phyloP scores from a whole-genome alignment of 805 yeast genomes.

The Yarrowia porcina region DNA sequence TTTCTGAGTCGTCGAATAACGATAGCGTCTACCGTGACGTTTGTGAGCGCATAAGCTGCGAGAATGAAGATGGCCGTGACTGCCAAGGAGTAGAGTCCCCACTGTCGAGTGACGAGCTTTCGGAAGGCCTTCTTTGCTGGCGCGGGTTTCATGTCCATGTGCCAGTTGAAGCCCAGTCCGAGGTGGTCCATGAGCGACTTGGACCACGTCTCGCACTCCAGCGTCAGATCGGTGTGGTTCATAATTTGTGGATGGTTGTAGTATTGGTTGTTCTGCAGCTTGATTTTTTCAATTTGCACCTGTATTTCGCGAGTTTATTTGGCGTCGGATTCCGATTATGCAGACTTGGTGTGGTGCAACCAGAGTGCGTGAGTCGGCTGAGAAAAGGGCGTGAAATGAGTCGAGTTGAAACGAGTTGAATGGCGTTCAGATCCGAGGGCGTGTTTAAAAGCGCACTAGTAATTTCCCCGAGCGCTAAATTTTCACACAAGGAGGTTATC shows the following conservation, averaged over 20 bases:
- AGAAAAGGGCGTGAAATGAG: too few relatives aligned
- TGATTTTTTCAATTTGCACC: constrained; percentile 1
- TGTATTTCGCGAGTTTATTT: constrained; percentile 3
- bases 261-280: constrained; percentile 3
- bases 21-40: neutral
- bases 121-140: constrained; percentile 13
- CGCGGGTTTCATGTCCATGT: constrained; percentile 20
- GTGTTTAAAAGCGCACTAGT: neutral
- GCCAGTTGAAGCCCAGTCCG: constrained; percentile 23
- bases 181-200: constrained; percentile 15
- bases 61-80: constrained; percentile 16
- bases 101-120: constrained; percentile 1
- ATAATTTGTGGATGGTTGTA: neutral
- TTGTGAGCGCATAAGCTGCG: neutral
- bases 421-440: neutral
- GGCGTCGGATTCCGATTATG: constrained; percentile 3
- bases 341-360: neutral
- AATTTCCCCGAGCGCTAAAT: neutral
- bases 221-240: neutral
- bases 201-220: constrained; percentile 17
- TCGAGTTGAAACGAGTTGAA: neutral
- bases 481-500: neutral
- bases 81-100: constrained; percentile 15
- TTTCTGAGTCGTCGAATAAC: constrained; percentile 22
- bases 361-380: neutral